A percentile compares a stretch with the other conserved stretches of the same genome.
These are phyloP conservation scores for Trichoderma polysporum DNA, from an alignment of 2,329 filamentous ascomycete genomes.

Conservation along the genomic window DNA sequence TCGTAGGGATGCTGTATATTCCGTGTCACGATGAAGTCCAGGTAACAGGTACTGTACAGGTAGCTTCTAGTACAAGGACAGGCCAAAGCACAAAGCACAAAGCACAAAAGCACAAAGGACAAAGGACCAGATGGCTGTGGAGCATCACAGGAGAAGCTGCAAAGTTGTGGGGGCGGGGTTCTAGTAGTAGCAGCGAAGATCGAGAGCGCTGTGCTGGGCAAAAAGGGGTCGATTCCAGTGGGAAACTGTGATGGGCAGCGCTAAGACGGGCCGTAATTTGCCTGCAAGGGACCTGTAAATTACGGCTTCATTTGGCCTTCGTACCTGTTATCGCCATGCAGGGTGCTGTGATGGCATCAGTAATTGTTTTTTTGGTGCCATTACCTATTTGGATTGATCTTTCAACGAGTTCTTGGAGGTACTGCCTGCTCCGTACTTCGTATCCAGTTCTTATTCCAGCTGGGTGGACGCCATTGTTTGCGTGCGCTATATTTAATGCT, in stretches of 20 bases:
- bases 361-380: neutral
- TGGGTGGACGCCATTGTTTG: neutral
- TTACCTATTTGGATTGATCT: neutral
- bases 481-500: neutral
- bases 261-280: constrained; percentile 13
- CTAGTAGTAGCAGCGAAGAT: neutral
- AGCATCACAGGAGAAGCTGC: constrained; percentile 13
- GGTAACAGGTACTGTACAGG: neutral
- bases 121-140: neutral
- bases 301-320: constrained; percentile 3
- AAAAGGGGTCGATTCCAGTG: constrained; percentile 12
- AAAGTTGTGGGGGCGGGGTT: constrained; percentile 24
- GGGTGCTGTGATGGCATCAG: neutral
- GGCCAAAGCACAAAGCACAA: neutral
- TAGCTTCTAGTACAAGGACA: neutral
- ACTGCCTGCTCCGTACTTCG: neutral
- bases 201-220: neutral
- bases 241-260: constrained; percentile 7
- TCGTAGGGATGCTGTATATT: neutral
- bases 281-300: constrained; percentile 17
- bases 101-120: neutral
- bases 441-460: neutral
- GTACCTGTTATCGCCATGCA: neutral
- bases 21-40: neutral
- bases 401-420: too few relatives aligned